Base-by-base conservation (phyloP, 164 flowering plant genomes). In the Sedum album region DNA sequence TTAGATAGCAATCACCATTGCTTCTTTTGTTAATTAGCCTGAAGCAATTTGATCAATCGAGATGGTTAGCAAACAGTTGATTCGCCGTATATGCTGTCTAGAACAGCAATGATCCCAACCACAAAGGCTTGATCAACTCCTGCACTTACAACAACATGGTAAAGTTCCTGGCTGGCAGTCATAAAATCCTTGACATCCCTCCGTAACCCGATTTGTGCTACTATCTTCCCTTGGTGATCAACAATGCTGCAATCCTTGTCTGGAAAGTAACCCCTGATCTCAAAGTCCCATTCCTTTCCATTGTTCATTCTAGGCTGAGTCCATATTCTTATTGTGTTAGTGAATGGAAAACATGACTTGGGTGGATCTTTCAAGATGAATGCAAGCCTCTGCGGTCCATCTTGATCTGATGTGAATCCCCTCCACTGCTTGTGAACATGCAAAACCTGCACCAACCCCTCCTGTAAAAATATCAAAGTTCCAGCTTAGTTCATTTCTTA, bases 111-210 rank as follows among this genome's bases (percentile, higher is more conserved):
- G 64, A 94, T 82, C 66, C 96, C 98, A 65, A 85, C 73, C 20
- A 88, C 86, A 70, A 94, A 91, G 30, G 93, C 97, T 66, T 88
- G 93, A 75, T 94, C 98, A 17, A 80, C 70, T 11, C 91, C 96
- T 0, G 91, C 80, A 71, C 82, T 85, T 61, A 91, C 79, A 66
- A 76, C 68, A 1, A 94, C 94, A 72, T 82, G 78, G 74, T 94
- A 91, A 1, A 89, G 31, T 73, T 94, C 96, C 67, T 84, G 87
- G 77, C 48, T 44, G 48, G 48, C 15, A 18, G 49, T 44, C 76
- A 69, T 73, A 72, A 78, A 51, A 48, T 76, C 73, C 10, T 64
- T 70, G n/a, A n/a, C n/a, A n/a, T n/a, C n/a, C 57, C 60, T 69
- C 41, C 75, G 68, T 2, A n/a, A n/a, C n/a, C 79, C 85, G 69